Conservation (phyloP, 2,329 filamentous ascomycete genomes). For the Penicillium hesseltinei region DNA sequence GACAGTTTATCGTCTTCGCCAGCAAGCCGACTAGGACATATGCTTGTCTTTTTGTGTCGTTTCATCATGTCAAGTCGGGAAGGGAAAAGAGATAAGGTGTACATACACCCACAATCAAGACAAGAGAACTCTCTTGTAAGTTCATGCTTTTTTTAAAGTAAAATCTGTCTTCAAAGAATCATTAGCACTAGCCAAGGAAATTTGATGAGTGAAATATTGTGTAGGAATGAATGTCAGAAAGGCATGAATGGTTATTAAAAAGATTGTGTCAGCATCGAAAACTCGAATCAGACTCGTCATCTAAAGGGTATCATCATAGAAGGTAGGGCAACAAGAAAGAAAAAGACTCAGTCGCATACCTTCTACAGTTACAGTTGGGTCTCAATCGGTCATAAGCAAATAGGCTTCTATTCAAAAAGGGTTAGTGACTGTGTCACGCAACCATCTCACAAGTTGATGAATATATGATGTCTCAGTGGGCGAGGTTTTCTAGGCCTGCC, state of each 20-base stretch:
- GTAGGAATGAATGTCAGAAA: slow-evolving; percentile 43
- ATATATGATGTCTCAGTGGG: slow-evolving; percentile 69
- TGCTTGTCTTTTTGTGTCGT: slow-evolving; percentile 86
- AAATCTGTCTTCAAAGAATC: slow-evolving; percentile 2
- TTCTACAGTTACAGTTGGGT: slow-evolving; percentile 15
- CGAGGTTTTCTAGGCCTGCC: slow-evolving; percentile 99
- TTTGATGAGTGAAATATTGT: slow-evolving; percentile 6
- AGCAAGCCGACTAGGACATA: slow-evolving; percentile 76
- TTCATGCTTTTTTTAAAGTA: too few relatives aligned
- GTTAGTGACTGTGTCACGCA: slow-evolving; percentile 30
- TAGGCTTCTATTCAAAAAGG: slow-evolving; percentile 17
- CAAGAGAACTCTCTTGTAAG: not conserved
- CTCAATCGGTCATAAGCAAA: slow-evolving; percentile 11
- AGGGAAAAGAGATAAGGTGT: slow-evolving; percentile 21
- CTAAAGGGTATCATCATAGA: slow-evolving; percentile 54
- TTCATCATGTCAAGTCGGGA: slow-evolving; percentile 67
- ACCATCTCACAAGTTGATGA: slow-evolving; percentile 20
- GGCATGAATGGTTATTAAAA: slow-evolving; percentile 60
- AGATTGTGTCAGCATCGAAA: slow-evolving; percentile 59
- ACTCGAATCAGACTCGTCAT: slow-evolving; percentile 66
- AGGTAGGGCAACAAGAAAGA: slow-evolving; percentile 3
- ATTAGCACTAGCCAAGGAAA: slow-evolving; percentile 4
- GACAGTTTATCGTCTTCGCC: slow-evolving; percentile 54
- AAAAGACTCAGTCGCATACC: slow-evolving; percentile 15
- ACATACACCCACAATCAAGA: slow-evolving; percentile 28